These are phyloP conservation scores for Chrysoporthe austroafricana DNA, from an alignment of 2,329 filamentous ascomycete genomes.

Conservation along the genomic window DNA sequence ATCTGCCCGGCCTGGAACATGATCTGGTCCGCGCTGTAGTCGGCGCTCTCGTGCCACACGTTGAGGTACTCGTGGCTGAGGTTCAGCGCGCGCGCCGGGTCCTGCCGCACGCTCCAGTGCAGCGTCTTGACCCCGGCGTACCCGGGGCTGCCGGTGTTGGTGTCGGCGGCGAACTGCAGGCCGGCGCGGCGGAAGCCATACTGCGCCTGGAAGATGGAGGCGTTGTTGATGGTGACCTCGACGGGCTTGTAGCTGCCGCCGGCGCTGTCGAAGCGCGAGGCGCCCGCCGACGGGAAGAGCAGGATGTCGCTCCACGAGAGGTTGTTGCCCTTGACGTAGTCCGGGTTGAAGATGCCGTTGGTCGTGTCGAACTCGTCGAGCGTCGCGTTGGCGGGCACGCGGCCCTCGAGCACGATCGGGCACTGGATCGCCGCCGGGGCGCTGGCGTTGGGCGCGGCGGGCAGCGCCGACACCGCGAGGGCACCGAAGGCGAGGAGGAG, in stretches of 20 bases:
- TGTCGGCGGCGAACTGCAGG: conserved; percentile 47
- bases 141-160: conserved; percentile 44
- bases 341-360: conserved; percentile 41
- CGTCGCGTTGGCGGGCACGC: conserved; percentile 35
- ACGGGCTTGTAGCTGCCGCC: conserved; percentile 38
- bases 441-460: not conserved
- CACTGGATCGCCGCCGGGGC: conserved; percentile 35
- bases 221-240: conserved; percentile 50
- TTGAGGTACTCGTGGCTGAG: conserved; percentile 43
- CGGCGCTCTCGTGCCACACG: conserved; percentile 44
- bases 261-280: conserved; percentile 44
- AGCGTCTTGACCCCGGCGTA: conserved; percentile 41
- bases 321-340: conserved; percentile 42
- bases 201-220: conserved; percentile 50
- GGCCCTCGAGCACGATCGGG: conserved; percentile 44
- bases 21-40: conserved; percentile 44
- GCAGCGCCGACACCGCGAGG: conserved; percentile 5
- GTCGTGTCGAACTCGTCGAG: conserved; percentile 39
- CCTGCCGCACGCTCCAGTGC: conserved; percentile 42
- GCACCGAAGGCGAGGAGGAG: conserved; percentile 18
- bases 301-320: conserved; percentile 44
- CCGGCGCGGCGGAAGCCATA: conserved; percentile 51
- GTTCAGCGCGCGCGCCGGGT: conserved; percentile 39
- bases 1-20: conserved; percentile 43
- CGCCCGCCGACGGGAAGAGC: conserved; percentile 35